Percentiles rank a stretch among this genome's conserved stretches.
phyloP scores from a whole-genome alignment of 345 rosid genomes.

The Salix caprea region DNA sequence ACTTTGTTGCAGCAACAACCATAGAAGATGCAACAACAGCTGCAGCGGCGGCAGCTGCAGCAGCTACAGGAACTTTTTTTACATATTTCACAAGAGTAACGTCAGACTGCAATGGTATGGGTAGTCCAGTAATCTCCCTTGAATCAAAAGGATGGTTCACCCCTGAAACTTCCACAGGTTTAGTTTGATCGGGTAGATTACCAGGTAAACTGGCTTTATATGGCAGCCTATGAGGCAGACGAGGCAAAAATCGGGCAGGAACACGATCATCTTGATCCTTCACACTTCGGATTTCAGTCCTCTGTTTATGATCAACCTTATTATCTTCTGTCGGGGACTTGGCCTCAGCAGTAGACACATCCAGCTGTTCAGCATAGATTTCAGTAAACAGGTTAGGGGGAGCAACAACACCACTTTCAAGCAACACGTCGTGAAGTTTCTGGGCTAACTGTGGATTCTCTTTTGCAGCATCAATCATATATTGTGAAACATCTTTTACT shows the following conservation, averaged over 20 bases:
- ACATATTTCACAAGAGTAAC: constrained; percentile 39
- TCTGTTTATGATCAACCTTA: constrained; percentile 34
- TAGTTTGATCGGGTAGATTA: constrained; percentile 35
- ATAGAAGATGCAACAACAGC: constrained; percentile 95
- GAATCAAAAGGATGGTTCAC: constrained; percentile 25
- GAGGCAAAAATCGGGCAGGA: constrained; percentile 55
- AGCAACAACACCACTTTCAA: constrained; percentile 88
- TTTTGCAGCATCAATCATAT: constrained; percentile 95
- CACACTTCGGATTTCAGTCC: constrained; percentile 27
- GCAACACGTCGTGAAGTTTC: constrained; percentile 86
- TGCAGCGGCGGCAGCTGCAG: constrained; percentile 80
- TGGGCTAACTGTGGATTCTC: constrained; percentile 90
- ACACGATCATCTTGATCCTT: constrained; percentile 42
- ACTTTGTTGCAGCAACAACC: constrained; percentile 87
- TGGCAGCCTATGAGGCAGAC: constrained; percentile 47
- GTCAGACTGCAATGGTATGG: constrained; percentile 43
- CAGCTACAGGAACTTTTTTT: constrained; percentile 74
- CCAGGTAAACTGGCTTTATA: constrained; percentile 29
- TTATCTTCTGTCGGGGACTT: constrained; percentile 36
- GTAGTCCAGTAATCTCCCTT: constrained; percentile 33
- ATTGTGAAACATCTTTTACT: constrained; percentile 87
- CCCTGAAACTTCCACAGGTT: constrained; percentile 38
- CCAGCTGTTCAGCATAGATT: constrained; percentile 49
- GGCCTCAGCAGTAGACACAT: constrained; percentile 38
- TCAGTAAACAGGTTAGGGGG: constrained; percentile 79